phyloP scores from a whole-genome alignment of 192 early-diverging fungal species.

The Cetraspora pellucida region DNA sequence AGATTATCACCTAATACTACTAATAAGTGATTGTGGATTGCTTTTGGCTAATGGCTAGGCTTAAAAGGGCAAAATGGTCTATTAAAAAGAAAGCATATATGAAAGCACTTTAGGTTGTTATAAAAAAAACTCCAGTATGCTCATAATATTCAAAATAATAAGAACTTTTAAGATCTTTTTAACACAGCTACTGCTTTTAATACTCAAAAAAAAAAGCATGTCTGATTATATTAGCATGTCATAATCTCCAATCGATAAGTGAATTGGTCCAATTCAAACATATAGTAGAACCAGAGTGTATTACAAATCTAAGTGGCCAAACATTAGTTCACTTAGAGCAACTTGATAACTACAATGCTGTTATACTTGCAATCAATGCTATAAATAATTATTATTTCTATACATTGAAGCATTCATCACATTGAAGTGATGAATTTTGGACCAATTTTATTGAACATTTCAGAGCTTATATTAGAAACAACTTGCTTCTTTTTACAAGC shows the following conservation, averaged over 20 bases:
- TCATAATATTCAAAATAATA: constrained; percentile 5
- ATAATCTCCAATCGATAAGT: not conserved
- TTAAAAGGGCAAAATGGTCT: constrained; percentile 2
- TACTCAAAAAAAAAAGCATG: not conserved
- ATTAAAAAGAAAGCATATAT: not conserved
- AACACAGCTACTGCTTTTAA: not conserved
- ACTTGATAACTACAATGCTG: not conserved
- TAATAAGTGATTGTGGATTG: constrained; percentile 4
- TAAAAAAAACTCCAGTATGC: not conserved
- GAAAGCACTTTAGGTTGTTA: not conserved
- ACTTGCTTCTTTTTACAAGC: no score
- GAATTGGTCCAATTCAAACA: no score
- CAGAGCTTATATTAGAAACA: constrained; percentile 1
- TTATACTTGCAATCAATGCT: not conserved
- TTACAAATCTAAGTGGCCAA: not conserved
- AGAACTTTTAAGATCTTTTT: not conserved
- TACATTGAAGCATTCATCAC: not conserved
- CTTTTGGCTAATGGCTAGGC: constrained; percentile 17
- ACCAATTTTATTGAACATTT: not conserved
- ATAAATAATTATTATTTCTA: constrained; percentile 11
- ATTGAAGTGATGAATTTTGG: constrained; percentile 16
- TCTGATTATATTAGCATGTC: not conserved
- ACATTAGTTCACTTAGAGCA: not conserved
- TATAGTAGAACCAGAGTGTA: no score
- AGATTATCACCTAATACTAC: not conserved